Percentiles rank a stretch among this genome's conserved stretches.
Evolutionary conservation across 768 basidiomycete species (phyloP).

Genomic region (Tulasnella sp.): DNA sequence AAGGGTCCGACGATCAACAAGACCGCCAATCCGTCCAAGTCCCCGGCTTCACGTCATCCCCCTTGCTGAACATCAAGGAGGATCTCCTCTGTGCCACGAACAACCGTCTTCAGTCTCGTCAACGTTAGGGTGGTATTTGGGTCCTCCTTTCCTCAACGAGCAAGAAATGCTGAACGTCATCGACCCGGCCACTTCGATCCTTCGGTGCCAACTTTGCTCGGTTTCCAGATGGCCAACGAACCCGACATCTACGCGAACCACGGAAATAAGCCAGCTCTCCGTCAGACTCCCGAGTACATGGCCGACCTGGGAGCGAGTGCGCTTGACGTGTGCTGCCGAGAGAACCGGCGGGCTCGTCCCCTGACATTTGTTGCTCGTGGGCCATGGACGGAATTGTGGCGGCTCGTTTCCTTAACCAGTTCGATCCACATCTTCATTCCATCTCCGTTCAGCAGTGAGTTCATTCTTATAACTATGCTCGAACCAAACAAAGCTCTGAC

Average conservation of each 20-base stretch:
- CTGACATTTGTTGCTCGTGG: constrained; percentile 45
- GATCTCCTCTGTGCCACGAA: constrained; percentile 49
- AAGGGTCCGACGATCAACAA: constrained; percentile 60
- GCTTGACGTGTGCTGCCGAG: constrained; percentile 12
- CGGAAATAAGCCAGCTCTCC: constrained; percentile 40
- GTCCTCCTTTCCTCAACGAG: constrained; percentile 41
- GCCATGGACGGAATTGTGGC: constrained; percentile 43
- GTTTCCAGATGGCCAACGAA: constrained; percentile 59
- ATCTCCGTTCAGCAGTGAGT: constrained; percentile 25
- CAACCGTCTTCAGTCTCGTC: constrained; percentile 43
- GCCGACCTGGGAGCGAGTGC: constrained; percentile 36
- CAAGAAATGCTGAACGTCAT: neutral
- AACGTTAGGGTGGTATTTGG: constrained; percentile 47
- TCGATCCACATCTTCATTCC: constrained; percentile 36
- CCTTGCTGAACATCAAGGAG: constrained; percentile 47
- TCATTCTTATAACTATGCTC: neutral
- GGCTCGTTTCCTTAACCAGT: constrained; percentile 42
- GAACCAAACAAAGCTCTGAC: neutral
- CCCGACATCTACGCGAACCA: constrained; percentile 59
- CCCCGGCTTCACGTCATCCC: constrained; percentile 51
- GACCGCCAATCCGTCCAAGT: constrained; percentile 37
- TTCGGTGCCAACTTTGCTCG: constrained; percentile 39
- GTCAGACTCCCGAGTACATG: constrained; percentile 44
- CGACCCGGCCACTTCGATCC: constrained; percentile 4
- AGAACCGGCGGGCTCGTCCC: constrained; percentile 42